phyloP scores from a whole-genome alignment of 2,329 filamentous ascomycete genomes.

The Trichoderma citrinoviride region DNA sequence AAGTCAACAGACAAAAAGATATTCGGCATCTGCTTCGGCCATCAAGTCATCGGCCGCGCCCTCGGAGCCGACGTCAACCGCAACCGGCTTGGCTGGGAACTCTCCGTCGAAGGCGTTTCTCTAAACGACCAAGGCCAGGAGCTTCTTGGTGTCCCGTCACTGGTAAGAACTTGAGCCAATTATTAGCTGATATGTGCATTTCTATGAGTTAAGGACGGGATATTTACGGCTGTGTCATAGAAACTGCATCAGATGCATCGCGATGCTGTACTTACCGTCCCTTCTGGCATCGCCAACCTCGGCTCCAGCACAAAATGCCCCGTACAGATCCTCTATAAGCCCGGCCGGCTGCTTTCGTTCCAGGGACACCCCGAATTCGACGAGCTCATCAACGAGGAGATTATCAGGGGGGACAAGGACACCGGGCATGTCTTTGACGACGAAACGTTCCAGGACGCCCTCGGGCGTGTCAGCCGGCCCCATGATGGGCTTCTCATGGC shows the following conservation, averaged over 20 bases:
- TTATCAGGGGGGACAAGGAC: constrained; percentile 31
- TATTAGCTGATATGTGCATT: neutral
- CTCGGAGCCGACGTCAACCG: constrained; percentile 39
- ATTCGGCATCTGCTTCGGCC: constrained; percentile 47
- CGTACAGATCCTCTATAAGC: constrained; percentile 42
- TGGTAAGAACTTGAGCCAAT: neutral
- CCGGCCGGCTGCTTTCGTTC: constrained; percentile 37
- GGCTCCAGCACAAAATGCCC: constrained; percentile 39
- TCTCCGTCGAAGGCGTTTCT: constrained; percentile 39
- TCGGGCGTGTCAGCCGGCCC: constrained; percentile 28
- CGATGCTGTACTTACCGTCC: constrained; percentile 41
- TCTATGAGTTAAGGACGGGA: neutral
- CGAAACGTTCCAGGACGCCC: constrained; percentile 30
- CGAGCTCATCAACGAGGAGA: constrained; percentile 35
- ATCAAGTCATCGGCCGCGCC: constrained; percentile 45
- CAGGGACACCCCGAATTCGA: constrained; percentile 47
- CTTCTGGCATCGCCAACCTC: constrained; percentile 37
- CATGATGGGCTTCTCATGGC: constrained; percentile 33
- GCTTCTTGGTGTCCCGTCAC: constrained; percentile 31
- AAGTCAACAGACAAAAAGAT: constrained; percentile 34
- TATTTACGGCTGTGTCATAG: constrained; percentile 22
- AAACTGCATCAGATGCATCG: constrained; percentile 45
- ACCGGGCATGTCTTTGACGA: constrained; percentile 30
- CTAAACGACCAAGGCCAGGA: constrained; percentile 39
- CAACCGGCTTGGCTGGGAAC: constrained; percentile 42